Evolutionary conservation across 306 rosid species (phyloP), one percentile per base, ranked within the genome.

Genomic region (Cyamopsis tetragonoloba): DNA sequence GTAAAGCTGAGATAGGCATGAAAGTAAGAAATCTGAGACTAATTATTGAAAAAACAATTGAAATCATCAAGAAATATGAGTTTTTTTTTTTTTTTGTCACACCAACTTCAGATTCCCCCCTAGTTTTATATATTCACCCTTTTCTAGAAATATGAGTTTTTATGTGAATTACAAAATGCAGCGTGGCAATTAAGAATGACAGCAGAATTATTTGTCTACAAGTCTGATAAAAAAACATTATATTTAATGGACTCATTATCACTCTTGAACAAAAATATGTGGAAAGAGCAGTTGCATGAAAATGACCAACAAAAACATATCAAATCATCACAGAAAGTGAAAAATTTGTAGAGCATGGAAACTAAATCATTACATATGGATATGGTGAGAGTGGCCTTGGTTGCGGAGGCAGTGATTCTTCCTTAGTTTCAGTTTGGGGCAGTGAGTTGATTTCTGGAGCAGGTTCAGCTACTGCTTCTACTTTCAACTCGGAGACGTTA

Each of bases 351-450:
- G 42, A 58, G 74, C 11, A 51, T 54, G 66, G 59, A 8, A 79
- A 58, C 37, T 14, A 72, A 69, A 78, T 72, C 66, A 43, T 78
- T 89, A 92, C 98, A 22, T 3, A 58, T 28, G 96, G 88, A 70
- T 84, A 93, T 51, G 99, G 99, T 30, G 99, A 93, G 51, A 87
- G 98, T 19, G 95, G 82, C 56, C 42, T 77, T 56, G 89, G 73
- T 70, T 48, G 63, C 59, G 5, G 53, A 3, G 91, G 89, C 72
- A 62, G 38, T 20, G 99, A 73, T 58, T 86, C 87, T 75, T 82
- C 79, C 77, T 77, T 85, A 10, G 47, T 72, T 84, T 88, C 97
- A 28, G 83, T 35, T 77, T 82, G 73, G 4, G 96, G 87, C 2
- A 74, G 88, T 10, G 90, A 83, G 75, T 84, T 85, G 63, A 82